A percentile compares a stretch with the other conserved stretches of the same genome.
phyloP scores from a whole-genome alignment of 768 basidiomycete species.

The Macrolepiota fuliginosa region DNA sequence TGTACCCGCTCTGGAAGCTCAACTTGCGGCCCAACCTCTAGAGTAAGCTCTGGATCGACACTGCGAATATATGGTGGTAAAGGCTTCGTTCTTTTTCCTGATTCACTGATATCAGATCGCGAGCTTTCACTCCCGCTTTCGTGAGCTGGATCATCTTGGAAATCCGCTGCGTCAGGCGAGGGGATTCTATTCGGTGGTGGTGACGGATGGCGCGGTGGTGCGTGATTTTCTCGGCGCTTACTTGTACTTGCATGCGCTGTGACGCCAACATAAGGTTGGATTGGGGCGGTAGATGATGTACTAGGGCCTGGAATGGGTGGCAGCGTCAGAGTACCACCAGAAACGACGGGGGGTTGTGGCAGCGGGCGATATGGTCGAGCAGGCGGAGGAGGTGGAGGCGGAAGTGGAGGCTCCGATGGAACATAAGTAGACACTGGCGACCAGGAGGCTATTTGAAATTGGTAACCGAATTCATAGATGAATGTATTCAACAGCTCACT shows the following conservation, averaged over 20 bases:
- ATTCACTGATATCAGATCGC: slow-evolving; percentile 9
- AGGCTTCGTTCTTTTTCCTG: slow-evolving; percentile 4
- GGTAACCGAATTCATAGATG: neutral
- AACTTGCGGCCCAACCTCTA: slow-evolving; percentile 1
- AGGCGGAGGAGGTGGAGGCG: neutral
- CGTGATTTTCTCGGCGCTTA: neutral
- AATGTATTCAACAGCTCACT: neutral
- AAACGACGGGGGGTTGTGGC: neutral
- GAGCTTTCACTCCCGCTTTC: slow-evolving; percentile 1
- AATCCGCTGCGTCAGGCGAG: neutral
- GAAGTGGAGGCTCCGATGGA: neutral
- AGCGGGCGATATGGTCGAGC: slow-evolving; percentile 6
- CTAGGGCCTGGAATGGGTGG: slow-evolving; percentile 6
- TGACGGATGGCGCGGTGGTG: neutral
- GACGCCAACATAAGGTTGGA: neutral
- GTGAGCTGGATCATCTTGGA: neutral
- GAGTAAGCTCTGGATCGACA: neutral
- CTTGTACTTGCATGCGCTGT: neutral
- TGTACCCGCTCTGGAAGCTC: neutral
- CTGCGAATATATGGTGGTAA: neutral
- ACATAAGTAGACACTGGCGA: neutral
- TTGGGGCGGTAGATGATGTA: neutral
- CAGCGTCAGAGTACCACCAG: neutral
- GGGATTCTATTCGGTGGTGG: neutral
- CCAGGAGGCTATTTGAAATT: slow-evolving; percentile 3